Evolutionary conservation across 805 yeast genomes (phyloP), one percentile per base, ranked within the genome.

Genomic region (Maudiozyma bulderi): DNA sequence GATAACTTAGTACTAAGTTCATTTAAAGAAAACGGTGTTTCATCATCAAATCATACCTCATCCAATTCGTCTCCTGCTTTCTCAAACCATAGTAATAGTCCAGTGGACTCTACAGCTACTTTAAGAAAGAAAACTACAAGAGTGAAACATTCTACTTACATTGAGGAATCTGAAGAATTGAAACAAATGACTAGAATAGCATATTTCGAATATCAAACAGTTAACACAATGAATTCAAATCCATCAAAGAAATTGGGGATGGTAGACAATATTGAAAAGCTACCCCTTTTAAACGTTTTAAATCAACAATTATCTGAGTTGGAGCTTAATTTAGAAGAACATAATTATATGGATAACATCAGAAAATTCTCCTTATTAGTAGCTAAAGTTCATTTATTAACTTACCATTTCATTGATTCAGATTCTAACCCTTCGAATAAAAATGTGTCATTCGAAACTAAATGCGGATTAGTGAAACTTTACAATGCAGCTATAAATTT

Each of bases 201-300:
- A 42, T 81, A 83, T 56, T 83, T 89, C 58, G 96, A 89, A 62
- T 88, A 86, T 61, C 95, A 86, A 61, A 81, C 86, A 45, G 84
- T 88, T 6, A 81, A 78, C 56, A 81, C 95, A 0, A 70, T 90
- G 59, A 85, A 84, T 56, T 76, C 84, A 32, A 85, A 85, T 57
- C 76, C 83, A 0, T 66, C 77, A 47, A 89, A 83, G 59, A 77
- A 81, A 0, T 68, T 80, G 51, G 87, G 89, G 0, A 71, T 82
- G 43, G 81, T 77, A 1, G 83, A 77, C 48, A 74, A 82, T 1
- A 74, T 80, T 8, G 95, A 88, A 62, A 76, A 88, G 54, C 71
- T 86, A 28, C 87, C 96, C 0, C 66, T 91, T 34, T 67, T 90
- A 44, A 80, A 82, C 50, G 78, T 91, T 8, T 66, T 93, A 47